These are phyloP conservation scores for Phaffomyces opuntiae DNA, from an alignment of 805 yeast genomes.

Conservation along the genomic window DNA sequence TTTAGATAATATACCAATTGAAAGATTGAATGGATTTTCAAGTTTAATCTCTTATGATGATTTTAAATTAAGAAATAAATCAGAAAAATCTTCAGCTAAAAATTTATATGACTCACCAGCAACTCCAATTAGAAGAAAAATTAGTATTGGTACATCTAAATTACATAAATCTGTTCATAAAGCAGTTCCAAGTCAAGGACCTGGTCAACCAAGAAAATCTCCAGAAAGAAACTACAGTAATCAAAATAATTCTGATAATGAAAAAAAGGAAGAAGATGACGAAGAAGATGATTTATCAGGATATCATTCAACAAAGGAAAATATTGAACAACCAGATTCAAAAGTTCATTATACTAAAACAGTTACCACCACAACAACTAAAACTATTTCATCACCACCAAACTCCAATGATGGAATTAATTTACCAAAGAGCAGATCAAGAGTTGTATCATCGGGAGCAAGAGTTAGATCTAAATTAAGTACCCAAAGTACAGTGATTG, in stretches of 20 bases:
- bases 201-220: slow-evolving; percentile 91
- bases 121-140: slow-evolving; percentile 70
- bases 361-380: slow-evolving; percentile 23
- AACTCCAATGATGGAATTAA: slow-evolving; percentile 16
- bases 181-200: slow-evolving; percentile 87
- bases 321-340: slow-evolving; percentile 7
- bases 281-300: slow-evolving; percentile 15
- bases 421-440: slow-evolving; percentile 21
- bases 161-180: slow-evolving; percentile 57
- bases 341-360: slow-evolving; percentile 23
- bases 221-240: slow-evolving; percentile 26
- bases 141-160: slow-evolving; percentile 59
- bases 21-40: slow-evolving; percentile 58
- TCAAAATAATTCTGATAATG: slow-evolving; percentile 20
- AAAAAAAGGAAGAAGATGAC: slow-evolving; percentile 23
- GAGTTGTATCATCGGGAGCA: slow-evolving; percentile 22
- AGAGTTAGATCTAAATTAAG: slow-evolving; percentile 24
- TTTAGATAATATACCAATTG: slow-evolving; percentile 59
- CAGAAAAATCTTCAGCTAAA: slow-evolving; percentile 7
- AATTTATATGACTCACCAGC: slow-evolving; percentile 37
- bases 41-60: slow-evolving; percentile 58
- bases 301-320: slow-evolving; percentile 19
- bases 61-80: slow-evolving; percentile 45
- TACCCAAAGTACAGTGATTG: slow-evolving; percentile 17
- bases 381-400: slow-evolving; percentile 26